A percentile compares a stretch with the other conserved stretches of the same genome.
phyloP scores from a whole-genome alignment of 768 basidiomycete species.

The Lactarius trivialis region DNA sequence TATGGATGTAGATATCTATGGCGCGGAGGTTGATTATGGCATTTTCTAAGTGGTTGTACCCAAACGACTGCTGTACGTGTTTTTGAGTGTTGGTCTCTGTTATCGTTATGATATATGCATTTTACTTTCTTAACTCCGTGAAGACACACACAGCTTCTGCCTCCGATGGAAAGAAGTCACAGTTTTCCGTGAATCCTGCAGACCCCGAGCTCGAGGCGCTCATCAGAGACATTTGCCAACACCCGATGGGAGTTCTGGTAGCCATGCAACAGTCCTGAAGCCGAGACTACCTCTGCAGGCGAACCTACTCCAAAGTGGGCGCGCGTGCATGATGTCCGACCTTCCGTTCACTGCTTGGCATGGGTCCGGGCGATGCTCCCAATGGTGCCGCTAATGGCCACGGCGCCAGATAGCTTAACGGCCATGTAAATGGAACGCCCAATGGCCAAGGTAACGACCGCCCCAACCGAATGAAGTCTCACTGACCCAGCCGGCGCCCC shows the following conservation, averaged over 20 bases:
- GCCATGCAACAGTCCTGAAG: neutral
- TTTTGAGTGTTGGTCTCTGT: neutral
- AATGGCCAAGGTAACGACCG: constrained; percentile 1
- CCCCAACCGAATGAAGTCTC: constrained; percentile 4
- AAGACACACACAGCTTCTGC: neutral
- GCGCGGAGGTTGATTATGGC: neutral
- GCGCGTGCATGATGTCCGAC: constrained; percentile 2
- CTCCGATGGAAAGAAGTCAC: neutral
- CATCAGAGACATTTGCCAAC: constrained; percentile 12
- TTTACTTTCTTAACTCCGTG: neutral
- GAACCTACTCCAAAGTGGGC: constrained; percentile 13
- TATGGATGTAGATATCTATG: constrained; percentile 7
- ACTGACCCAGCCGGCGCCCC: neutral
- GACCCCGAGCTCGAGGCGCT: constrained; percentile 14
- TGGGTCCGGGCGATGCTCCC: neutral
- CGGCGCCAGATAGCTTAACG: too few species aligned
- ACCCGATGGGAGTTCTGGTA: neutral
- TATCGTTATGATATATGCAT: neutral
- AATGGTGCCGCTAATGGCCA: too few species aligned
- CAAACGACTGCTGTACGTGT: neutral
- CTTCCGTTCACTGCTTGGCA: neutral
- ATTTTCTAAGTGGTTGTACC: neutral
- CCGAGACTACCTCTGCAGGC: neutral
- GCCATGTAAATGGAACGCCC: neutral
- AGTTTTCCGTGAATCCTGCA: neutral